These are phyloP conservation scores for Vachellia collinsii DNA, from an alignment of 306 rosid genomes.

Conservation along the genomic window DNA sequence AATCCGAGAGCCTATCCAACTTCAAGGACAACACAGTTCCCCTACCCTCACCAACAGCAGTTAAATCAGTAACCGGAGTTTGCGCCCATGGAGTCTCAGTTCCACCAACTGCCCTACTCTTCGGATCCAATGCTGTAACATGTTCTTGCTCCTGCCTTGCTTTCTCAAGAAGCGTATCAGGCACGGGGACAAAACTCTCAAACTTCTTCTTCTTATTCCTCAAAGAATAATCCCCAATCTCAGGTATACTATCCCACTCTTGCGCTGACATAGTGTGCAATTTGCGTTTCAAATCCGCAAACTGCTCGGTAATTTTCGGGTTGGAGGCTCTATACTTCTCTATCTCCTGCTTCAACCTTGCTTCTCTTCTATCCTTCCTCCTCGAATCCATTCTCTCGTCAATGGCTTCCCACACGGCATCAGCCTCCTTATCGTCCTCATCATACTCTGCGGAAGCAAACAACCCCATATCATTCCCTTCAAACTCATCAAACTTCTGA, in stretches of 20 bases:
- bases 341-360: conserved; percentile 85
- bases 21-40: conserved; percentile 81
- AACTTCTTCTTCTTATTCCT: conserved; percentile 87
- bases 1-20: conserved; percentile 78
- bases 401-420: conserved; percentile 89
- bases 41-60: conserved; percentile 91
- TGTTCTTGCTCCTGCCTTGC: conserved; percentile 95
- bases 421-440: conserved; percentile 51
- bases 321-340: conserved; percentile 87
- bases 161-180: conserved; percentile 85
- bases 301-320: conserved; percentile 84
- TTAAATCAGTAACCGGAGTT: conserved; percentile 86
- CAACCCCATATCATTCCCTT: too few relatives aligned
- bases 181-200: conserved; percentile 88
- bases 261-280: conserved; percentile 62
- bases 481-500: too few relatives aligned
- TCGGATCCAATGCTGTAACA: conserved; percentile 83
- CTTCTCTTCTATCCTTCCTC: conserved; percentile 87
- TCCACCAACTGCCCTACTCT: conserved; percentile 72
- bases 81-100: conserved; percentile 84
- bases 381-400: conserved; percentile 90
- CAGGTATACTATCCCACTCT: conserved; percentile 84
- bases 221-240: conserved; percentile 34
- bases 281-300: conserved; percentile 77
- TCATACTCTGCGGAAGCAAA: too few relatives aligned